Base-by-base conservation (phyloP, 2,329 filamentous ascomycete species). In the Tolypocladium tundrense region DNA sequence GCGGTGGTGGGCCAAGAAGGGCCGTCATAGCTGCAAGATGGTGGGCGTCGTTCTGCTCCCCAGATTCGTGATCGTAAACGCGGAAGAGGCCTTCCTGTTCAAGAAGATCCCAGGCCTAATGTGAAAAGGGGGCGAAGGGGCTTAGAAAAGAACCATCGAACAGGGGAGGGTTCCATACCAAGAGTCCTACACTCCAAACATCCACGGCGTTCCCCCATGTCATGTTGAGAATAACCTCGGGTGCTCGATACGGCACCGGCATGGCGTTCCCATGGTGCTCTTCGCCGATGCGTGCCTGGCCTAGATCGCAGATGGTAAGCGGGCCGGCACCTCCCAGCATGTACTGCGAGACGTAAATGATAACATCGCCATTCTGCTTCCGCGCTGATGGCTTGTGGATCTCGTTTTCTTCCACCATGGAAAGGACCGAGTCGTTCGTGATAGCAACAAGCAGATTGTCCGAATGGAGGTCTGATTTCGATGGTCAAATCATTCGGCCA, bases 171-270 rank as follows among this genome's bases (percentile, higher is more conserved):
- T 7, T 45, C 7, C 61, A 60, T 62, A 73, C 71, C 62, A 73
- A 53, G 14, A 73, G 62, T 41, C 68, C 72, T 1, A 68, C 58
- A 39, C 68, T 71, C 73, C 72, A 75, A 21, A 68, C 62, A 62
- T 75, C 72, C 21, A 73, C 67, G 16, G 61, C 43, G 42, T 63
- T 60, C 11, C 67, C 66, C 71, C 72, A 74, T 0, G 61, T 57
- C 65, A 73, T 72, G 31, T 65, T 63, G 19, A 74, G 65, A 60
- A 74, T 69, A 8, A 75, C 67, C 58, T 75, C 73, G 0, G 72
- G 72, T 27, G 71, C 67, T n/a, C 69, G 66, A 55, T 70, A 71
- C 2, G 60, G 66, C 9, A 64, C 6, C 7, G 69, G 69, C 67
- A 70, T 70, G 7, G 65, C 68, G 4, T 59, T 62, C 1, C 66